Evolutionary conservation across 2,329 filamentous ascomycete species (phyloP), one percentile per base, ranked within the genome.

Genomic region (Ambrosiella xylebori): DNA sequence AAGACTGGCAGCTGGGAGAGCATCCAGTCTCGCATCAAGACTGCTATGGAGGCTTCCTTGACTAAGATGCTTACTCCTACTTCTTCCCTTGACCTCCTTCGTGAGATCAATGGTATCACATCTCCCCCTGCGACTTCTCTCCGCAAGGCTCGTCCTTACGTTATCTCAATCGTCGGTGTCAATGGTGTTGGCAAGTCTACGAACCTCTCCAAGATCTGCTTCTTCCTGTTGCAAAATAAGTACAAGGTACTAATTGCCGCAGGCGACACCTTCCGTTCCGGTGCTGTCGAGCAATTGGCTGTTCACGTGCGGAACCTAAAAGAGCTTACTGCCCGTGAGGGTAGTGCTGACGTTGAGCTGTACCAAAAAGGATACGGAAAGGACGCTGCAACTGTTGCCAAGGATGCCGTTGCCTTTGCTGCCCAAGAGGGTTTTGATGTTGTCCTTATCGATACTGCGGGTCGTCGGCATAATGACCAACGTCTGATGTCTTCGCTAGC

Each of bases 141-240:
- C 61, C 74, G 79, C 63, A 76, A 77, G 61, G 71, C 78, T 17
- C 84, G 93, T 3, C 93, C 93, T 49, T 98, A 97, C 68, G 91
- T 97, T 65, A 94, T 98, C 68, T 96, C 89, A 59, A 95, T 98
- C 61, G 93, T 98, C 49, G 93, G 93, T 62, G 93, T 98, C 68
- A 98, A 98, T 69, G 93, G 93, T 57, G 93, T 98, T 41, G 93
- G 93, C 67, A 98, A 98, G 73, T 96, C 90, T 13, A 98, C 93
- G 56, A 97, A 96, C 68, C 77, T 98, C 41, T 91, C 88, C 70
- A 98, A 98, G 71, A 95, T 98, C 64, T 95, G 90, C 70, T 98
- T 93, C 73, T 98, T 98, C 74, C 76, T 98, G 41, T 76, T 98
- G 38, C 91, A 98, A 71, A 98, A 98, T 75, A 90, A 94, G 68